A percentile compares a stretch with the other conserved stretches of the same genome.
Conservation (phyloP, 257 asterid species). For the Primulina tabacum region DNA sequence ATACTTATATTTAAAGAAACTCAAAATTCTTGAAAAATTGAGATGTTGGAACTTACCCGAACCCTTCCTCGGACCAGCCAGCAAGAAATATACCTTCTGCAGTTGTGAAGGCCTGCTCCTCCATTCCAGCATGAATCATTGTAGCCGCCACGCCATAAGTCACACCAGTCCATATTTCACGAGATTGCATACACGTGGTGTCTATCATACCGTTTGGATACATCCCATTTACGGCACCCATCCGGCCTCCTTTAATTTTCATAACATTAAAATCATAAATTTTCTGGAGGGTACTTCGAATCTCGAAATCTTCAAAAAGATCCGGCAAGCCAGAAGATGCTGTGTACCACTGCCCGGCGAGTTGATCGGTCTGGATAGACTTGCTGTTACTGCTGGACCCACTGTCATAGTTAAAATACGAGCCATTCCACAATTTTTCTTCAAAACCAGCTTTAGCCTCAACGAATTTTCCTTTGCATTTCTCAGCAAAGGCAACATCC, state of each 20-base stretch:
- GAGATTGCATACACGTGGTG: conserved; percentile 98
- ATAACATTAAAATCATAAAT: conserved; percentile 81
- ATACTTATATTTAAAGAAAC: background rate
- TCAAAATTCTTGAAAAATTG: background rate
- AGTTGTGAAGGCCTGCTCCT: conserved; percentile 82
- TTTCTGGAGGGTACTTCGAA: conserved; percentile 75
- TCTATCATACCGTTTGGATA: conserved; percentile 89
- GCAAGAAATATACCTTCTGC: conserved; percentile 92
- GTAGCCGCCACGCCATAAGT: conserved; percentile 90
- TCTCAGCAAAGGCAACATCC: conserved; percentile 72
- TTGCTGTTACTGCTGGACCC: conserved; percentile 92
- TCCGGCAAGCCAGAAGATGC: conserved; percentile 94
- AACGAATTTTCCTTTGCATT: conserved; percentile 52
- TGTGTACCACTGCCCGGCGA: conserved; percentile 96
- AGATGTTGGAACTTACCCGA: conserved; percentile 50
- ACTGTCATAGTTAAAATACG: conserved; percentile 87
- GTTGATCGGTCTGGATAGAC: conserved; percentile 93
- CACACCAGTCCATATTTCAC: conserved; percentile 96
- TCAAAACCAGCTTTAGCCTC: conserved; percentile 70
- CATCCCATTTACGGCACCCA: conserved; percentile 99
- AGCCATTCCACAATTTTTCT: conserved; percentile 85
- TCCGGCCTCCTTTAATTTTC: conserved; percentile 80
- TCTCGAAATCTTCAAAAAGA: conserved; percentile 66
- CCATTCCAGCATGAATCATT: conserved; percentile 97
- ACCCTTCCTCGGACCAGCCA: conserved; percentile 99